These are phyloP conservation scores for Russula ochroleuca DNA, from an alignment of 768 basidiomycete species.

Conservation along the genomic window DNA sequence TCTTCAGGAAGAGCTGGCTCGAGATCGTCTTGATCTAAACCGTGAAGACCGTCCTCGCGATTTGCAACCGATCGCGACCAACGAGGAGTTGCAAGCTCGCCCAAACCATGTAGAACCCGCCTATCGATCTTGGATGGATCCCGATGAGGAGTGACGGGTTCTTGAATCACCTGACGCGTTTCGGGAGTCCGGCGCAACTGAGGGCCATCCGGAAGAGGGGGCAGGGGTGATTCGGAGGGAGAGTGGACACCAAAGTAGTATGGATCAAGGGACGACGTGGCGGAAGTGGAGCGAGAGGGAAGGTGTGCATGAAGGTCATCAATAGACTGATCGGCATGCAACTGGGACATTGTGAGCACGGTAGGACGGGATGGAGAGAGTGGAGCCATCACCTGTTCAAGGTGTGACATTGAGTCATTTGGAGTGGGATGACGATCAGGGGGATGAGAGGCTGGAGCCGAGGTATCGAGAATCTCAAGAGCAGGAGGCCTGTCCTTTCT, in stretches of 20 bases:
- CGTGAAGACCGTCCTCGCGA: conserved; percentile 33
- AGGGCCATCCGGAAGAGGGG: conserved; percentile 38
- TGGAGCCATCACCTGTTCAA: conserved; percentile 19
- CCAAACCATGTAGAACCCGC: conserved; percentile 84
- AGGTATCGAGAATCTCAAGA: conserved; percentile 44
- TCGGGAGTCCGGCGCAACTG: conserved; percentile 59
- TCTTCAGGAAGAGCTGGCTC: conserved; percentile 33
- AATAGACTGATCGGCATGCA: conserved; percentile 45
- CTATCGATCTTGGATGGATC: conserved; percentile 83
- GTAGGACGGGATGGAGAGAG: conserved; percentile 2
- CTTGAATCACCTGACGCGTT: conserved; percentile 40
- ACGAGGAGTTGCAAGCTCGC: conserved; percentile 93
- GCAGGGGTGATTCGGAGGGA: conserved; percentile 61
- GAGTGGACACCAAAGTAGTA: conserved; percentile 80
- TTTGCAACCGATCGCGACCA: conserved; percentile 62
- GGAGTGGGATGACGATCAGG: conserved; percentile 35
- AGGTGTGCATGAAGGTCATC: conserved; percentile 36
- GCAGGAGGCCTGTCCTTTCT: conserved; percentile 51
- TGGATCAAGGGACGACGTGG: conserved; percentile 79
- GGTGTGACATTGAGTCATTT: conserved; percentile 21
- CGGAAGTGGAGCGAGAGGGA: conserved; percentile 63
- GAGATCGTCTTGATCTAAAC: conserved; percentile 34
- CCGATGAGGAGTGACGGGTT: conserved; percentile 67
- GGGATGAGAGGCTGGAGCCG: conserved; percentile 36
- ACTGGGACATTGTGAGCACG: conserved; percentile 35